Conservation (phyloP, 2,329 filamentous ascomycete genomes). For the Cercospora sp. region DNA sequence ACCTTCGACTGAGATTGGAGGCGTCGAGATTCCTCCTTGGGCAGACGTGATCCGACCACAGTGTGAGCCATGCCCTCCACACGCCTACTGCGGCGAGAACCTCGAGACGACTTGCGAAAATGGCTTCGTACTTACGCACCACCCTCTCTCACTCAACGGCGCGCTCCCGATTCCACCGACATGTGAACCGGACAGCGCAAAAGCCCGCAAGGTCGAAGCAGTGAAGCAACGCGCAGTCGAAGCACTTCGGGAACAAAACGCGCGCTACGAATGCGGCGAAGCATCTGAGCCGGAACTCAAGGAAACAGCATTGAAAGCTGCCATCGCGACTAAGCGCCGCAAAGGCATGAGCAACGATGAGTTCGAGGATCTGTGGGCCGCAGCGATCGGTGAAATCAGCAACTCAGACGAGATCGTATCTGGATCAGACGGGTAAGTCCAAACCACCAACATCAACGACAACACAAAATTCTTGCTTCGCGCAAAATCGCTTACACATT, state of each 20-base stretch:
- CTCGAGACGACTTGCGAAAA: conserved; percentile 77
- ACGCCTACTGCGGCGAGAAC: conserved; percentile 83
- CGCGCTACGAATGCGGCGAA: conserved; percentile 87
- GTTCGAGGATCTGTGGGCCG: conserved; percentile 84
- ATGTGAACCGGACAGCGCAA: conserved; percentile 93
- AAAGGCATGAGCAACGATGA: conserved; percentile 83
- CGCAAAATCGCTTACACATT: conserved; percentile 25
- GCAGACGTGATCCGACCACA: conserved; percentile 69
- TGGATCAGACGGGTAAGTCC: conserved; percentile 60
- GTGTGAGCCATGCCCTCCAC: conserved; percentile 86
- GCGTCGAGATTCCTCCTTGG: conserved; percentile 71
- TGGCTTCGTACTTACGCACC: conserved; percentile 81
- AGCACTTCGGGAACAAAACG: conserved; percentile 78
- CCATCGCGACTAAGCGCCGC: conserved; percentile 71
- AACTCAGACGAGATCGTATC: conserved; percentile 61
- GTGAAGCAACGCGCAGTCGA: conserved; percentile 88
- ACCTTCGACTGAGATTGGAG: conserved; percentile 59
- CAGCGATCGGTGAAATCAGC: conserved; percentile 71
- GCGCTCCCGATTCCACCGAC: conserved; percentile 82
- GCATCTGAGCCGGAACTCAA: conserved; percentile 65
- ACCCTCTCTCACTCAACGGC: conserved; percentile 80
- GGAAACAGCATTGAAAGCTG: conserved; percentile 71
- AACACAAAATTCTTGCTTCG: background rate
- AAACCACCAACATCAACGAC: conserved; percentile 17
- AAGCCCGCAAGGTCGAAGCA: conserved; percentile 79